These are phyloP conservation scores for Lactarius evosmus DNA, from an alignment of 768 basidiomycete genomes.

Conservation along the genomic window DNA sequence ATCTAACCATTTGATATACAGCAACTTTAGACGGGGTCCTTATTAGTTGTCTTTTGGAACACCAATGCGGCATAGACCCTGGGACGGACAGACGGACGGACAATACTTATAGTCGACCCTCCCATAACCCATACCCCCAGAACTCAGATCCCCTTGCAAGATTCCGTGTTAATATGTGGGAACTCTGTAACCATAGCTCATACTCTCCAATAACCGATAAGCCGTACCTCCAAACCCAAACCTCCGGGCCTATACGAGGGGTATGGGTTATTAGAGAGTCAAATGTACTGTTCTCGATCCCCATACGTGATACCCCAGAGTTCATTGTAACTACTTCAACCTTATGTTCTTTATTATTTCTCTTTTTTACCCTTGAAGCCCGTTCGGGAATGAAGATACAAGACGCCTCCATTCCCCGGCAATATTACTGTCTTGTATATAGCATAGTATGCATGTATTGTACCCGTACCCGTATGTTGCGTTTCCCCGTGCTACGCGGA, in stretches of 20 bases:
- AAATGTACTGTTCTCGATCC: too few species aligned
- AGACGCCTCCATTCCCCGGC: constrained; percentile 1
- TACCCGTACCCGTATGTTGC: not conserved
- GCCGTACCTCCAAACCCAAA: too few species aligned
- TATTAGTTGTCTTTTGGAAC: not conserved
- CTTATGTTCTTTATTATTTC: not conserved
- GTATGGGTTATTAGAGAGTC: too few species aligned
- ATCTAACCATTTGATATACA: not conserved
- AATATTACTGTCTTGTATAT: not conserved
- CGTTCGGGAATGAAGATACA: not conserved
- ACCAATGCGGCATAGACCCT: not conserved
- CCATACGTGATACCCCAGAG: not conserved
- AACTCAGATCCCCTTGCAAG: too few species aligned
- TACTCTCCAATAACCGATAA: too few species aligned
- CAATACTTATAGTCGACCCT: too few species aligned
- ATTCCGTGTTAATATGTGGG: too few species aligned
- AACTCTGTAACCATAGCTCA: too few species aligned
- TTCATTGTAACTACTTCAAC: not conserved
- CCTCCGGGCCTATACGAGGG: too few species aligned
- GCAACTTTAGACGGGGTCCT: constrained; percentile 16
- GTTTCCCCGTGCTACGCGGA: constrained; percentile 3
- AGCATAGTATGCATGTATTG: not conserved
- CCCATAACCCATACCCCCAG: too few species aligned
- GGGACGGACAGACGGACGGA: too few species aligned
- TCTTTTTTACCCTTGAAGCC: not conserved